phyloP scores from a whole-genome alignment of 2,329 filamentous ascomycete species.

The Aspergillus novofumigatus region DNA sequence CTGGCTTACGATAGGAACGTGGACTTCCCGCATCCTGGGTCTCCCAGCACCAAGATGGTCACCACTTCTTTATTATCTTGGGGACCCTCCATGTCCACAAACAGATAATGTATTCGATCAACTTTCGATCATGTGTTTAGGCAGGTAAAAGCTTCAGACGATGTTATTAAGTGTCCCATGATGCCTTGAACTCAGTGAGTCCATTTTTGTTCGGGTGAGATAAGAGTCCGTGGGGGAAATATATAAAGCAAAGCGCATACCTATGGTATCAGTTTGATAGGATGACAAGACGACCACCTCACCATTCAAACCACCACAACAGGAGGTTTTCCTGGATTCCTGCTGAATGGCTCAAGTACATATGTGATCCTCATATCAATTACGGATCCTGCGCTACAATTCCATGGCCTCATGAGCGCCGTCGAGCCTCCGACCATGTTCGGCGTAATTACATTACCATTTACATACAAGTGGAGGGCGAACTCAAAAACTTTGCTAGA shows the following conservation, averaged over 20 bases:
- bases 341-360: no score
- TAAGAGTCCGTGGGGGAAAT: neutral
- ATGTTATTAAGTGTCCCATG: neutral
- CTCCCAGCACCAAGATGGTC: constrained; percentile 54
- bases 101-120: neutral
- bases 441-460: neutral
- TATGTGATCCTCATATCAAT: neutral
- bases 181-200: neutral
- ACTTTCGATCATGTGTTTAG: neutral
- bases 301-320: neutral
- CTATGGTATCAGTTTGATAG: neutral
- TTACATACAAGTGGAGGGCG: neutral
- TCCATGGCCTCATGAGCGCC: neutral
- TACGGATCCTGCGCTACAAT: neutral
- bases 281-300: neutral
- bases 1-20: constrained; percentile 57
- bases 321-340: neutral
- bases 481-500: neutral
- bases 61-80: constrained; percentile 17
- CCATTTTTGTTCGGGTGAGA: neutral
- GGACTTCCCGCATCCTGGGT: constrained; percentile 58
- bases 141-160: neutral
- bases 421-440: neutral
- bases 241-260: neutral
- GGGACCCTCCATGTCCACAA: neutral